These are phyloP conservation scores for Auricularia heimuer DNA, from an alignment of 768 basidiomycete genomes.

Conservation along the genomic window DNA sequence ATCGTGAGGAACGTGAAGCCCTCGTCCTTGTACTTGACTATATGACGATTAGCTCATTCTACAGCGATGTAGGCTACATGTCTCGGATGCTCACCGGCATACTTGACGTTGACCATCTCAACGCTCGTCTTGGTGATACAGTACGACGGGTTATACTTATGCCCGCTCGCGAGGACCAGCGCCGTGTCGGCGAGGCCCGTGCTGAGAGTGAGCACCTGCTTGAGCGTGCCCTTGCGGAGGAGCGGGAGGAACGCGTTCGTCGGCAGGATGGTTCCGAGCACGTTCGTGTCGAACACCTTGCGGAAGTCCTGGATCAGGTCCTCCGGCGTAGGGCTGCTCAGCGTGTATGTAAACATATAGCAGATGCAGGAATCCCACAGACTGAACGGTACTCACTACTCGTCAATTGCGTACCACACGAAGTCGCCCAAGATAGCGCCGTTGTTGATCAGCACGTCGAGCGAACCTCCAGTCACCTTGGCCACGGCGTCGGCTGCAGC, in stretches of 20 bases:
- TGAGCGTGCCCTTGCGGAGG: slow-evolving; percentile 14
- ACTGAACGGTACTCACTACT: neutral
- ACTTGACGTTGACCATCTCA: neutral
- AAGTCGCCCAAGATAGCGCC: slow-evolving; percentile 14
- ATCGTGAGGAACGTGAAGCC: slow-evolving; percentile 29
- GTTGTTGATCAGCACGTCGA: slow-evolving; percentile 31
- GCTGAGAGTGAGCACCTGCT: slow-evolving; percentile 28
- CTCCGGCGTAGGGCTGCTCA: neutral
- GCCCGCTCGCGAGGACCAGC: slow-evolving; percentile 12
- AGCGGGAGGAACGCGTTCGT: slow-evolving; percentile 32
- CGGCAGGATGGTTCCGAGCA: slow-evolving; percentile 25
- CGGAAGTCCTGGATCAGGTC: neutral
- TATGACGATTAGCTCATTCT: slow-evolving; percentile 25
- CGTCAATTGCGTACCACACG: neutral
- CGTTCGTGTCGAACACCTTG: slow-evolving; percentile 22
- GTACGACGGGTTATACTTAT: slow-evolving; percentile 18
- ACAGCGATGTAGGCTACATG: neutral
- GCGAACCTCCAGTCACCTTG: slow-evolving; percentile 16
- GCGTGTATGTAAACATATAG: neutral
- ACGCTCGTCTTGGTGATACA: slow-evolving; percentile 21
- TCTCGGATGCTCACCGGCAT: neutral
- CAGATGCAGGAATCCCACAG: slow-evolving; percentile 9
- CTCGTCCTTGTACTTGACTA: slow-evolving; percentile 27
- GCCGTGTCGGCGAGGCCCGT: slow-evolving; percentile 23
- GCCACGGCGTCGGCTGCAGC: slow-evolving; percentile 9